phyloP scores from a whole-genome alignment of 768 basidiomycete genomes.

The Hortiboletus campestris region DNA sequence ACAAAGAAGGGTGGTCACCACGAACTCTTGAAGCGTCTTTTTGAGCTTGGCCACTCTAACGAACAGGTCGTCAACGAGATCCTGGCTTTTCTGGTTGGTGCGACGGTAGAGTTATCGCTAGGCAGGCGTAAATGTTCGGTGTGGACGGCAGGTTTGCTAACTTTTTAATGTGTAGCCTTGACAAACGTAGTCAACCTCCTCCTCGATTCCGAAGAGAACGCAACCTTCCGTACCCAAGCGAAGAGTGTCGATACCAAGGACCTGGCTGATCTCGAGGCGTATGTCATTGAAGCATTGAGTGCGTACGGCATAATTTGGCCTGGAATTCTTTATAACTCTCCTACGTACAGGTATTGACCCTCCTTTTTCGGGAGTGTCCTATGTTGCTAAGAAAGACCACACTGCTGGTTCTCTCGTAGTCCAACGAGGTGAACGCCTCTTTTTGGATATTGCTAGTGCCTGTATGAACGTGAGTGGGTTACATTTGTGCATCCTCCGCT shows the following conservation, averaged over 20 bases:
- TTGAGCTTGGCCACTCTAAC: slow-evolving; percentile 51
- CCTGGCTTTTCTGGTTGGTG: slow-evolving; percentile 66
- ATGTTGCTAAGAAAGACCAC: slow-evolving; percentile 48
- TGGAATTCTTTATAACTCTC: slow-evolving; percentile 1
- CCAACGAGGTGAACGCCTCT: slow-evolving; percentile 52
- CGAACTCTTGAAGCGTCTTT: slow-evolving; percentile 56
- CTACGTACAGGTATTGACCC: slow-evolving; percentile 60
- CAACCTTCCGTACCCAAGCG: slow-evolving; percentile 37
- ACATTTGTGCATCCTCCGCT: background rate
- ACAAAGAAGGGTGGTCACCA: slow-evolving; percentile 42
- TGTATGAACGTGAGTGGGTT: slow-evolving; percentile 53
- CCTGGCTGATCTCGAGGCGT: slow-evolving; percentile 47
- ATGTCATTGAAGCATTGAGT: slow-evolving; percentile 70
- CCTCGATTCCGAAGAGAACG: slow-evolving; percentile 48
- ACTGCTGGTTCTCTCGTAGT: slow-evolving; percentile 41
- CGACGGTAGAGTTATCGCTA: slow-evolving; percentile 67
- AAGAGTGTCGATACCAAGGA: slow-evolving; percentile 32
- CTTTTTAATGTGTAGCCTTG: slow-evolving; percentile 40
- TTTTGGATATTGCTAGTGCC: slow-evolving; percentile 59
- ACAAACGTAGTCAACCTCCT: slow-evolving; percentile 67
- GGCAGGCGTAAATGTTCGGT: slow-evolving; percentile 37
- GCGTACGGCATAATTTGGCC: slow-evolving; percentile 28
- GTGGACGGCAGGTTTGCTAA: background rate
- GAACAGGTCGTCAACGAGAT: slow-evolving; percentile 69
- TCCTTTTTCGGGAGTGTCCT: slow-evolving; percentile 66